A percentile compares a stretch with the other conserved stretches of the same genome.
Evolutionary conservation across 2,329 filamentous ascomycete species (phyloP).

Genomic region (Pseudogymnoascus sp.): DNA sequence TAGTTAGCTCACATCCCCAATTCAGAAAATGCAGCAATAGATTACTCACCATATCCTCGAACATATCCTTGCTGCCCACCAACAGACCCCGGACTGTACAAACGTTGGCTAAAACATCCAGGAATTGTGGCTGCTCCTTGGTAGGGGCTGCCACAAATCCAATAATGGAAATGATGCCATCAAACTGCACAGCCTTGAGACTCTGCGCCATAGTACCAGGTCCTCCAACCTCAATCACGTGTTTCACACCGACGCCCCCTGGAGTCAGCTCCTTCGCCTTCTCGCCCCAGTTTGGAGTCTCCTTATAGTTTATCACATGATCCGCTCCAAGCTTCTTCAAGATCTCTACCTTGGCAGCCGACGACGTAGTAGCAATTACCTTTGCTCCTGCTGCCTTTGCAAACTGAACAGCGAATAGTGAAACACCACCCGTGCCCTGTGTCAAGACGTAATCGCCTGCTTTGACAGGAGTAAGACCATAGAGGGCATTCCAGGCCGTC

Average conservation of each 20-base stretch:
- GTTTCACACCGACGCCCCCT: slow-evolving; percentile 33
- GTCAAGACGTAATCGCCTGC: slow-evolving; percentile 35
- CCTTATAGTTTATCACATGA: slow-evolving; percentile 39
- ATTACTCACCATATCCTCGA: slow-evolving; percentile 40
- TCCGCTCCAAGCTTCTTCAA: slow-evolving; percentile 36
- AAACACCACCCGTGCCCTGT: slow-evolving; percentile 38
- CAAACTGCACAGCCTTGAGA: slow-evolving; percentile 33
- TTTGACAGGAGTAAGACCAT: slow-evolving; percentile 35
- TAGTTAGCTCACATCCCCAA: neutral
- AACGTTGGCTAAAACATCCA: slow-evolving; percentile 27
- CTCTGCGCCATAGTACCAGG: slow-evolving; percentile 34
- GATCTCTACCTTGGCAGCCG: slow-evolving; percentile 30
- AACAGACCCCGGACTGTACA: slow-evolving; percentile 41
- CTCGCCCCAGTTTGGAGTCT: slow-evolving; percentile 34
- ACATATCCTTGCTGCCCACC: slow-evolving; percentile 39
- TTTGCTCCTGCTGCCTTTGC: slow-evolving; percentile 35
- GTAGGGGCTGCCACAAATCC: slow-evolving; percentile 29
- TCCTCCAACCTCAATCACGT: slow-evolving; percentile 40
- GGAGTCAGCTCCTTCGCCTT: slow-evolving; percentile 32
- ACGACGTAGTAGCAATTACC: slow-evolving; percentile 38
- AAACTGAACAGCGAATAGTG: slow-evolving; percentile 33
- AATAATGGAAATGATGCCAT: slow-evolving; percentile 36
- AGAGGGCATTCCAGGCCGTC: slow-evolving; percentile 52
- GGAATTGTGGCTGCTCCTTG: slow-evolving; percentile 24
- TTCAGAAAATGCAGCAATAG: neutral